Evolutionary conservation across 1,284 basidiomycete genomes (phyloP).

Genomic region (Puccinia horiana): DNA sequence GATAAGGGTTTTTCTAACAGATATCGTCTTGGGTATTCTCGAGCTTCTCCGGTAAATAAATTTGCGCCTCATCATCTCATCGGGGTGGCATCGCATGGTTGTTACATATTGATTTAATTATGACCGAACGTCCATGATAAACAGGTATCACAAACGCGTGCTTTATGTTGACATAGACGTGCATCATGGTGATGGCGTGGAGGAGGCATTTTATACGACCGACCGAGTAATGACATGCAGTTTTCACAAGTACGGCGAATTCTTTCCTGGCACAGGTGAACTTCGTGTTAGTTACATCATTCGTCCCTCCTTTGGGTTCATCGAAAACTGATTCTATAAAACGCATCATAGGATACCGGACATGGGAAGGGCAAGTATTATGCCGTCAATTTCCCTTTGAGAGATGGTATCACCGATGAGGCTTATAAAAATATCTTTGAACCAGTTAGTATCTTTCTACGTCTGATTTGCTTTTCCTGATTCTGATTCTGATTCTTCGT

Average conservation of each 20-base stretch:
- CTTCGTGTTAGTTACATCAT: constrained; percentile 67
- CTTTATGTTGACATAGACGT: constrained; percentile 99
- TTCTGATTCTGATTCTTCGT: neutral
- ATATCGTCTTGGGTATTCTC: constrained; percentile 95
- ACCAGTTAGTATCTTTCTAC: constrained; percentile 67
- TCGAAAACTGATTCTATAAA: neutral
- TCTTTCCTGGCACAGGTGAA: constrained; percentile 97
- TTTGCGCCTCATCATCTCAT: constrained; percentile 11
- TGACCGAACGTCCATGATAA: neutral
- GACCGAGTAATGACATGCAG: constrained; percentile 98
- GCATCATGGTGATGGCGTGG: constrained; percentile 98
- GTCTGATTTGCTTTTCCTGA: neutral
- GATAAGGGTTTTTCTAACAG: constrained; percentile 60
- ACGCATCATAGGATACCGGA: constrained; percentile 36
- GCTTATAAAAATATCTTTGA: constrained; percentile 94
- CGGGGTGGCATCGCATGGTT: neutral
- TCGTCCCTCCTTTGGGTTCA: constrained; percentile 2
- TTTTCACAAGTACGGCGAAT: constrained; percentile 99
- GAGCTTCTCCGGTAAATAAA: constrained; percentile 75
- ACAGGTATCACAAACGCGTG: constrained; percentile 86
- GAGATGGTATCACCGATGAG: constrained; percentile 94
- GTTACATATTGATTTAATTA: neutral
- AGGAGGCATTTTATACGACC: constrained; percentile 98
- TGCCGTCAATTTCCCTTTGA: constrained; percentile 88
- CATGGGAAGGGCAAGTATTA: constrained; percentile 62